These are phyloP conservation scores for Quercus agrifolia DNA, from an alignment of 306 rosid species.

Conservation along the genomic window DNA sequence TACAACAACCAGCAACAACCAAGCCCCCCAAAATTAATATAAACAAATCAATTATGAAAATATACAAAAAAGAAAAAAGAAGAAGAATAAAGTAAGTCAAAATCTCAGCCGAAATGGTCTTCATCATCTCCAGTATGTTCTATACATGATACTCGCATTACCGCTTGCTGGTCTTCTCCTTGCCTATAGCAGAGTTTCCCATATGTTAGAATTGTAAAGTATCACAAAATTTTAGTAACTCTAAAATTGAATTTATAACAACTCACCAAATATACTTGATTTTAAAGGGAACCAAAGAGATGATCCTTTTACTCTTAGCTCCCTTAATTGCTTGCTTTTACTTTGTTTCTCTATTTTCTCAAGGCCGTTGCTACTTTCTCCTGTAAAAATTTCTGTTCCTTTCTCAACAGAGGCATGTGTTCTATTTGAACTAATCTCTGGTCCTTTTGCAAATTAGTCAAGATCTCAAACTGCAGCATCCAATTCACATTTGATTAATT, in stretches of 20 bases:
- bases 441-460: too few relatives aligned
- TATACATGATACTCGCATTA: slow-evolving; percentile 33
- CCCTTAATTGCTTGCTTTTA: slow-evolving; percentile 56
- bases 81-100: slow-evolving; percentile 16
- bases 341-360: slow-evolving; percentile 41
- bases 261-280: slow-evolving; percentile 77
- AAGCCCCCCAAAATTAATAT: background rate
- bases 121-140: slow-evolving; percentile 19
- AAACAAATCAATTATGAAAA: background rate
- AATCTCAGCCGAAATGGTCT: slow-evolving; percentile 13
- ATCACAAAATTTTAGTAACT: background rate
- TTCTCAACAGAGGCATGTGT: slow-evolving; percentile 24
- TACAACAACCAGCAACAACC: too few relatives aligned
- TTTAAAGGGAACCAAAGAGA: slow-evolving; percentile 70
- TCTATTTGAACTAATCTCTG: too few relatives aligned
- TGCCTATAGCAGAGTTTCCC: slow-evolving; percentile 41
- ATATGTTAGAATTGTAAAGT: slow-evolving; percentile 26
- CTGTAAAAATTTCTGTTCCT: slow-evolving; percentile 47
- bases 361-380: slow-evolving; percentile 59
- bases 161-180: slow-evolving; percentile 63
- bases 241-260: slow-evolving; percentile 3
- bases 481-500: too few relatives aligned
- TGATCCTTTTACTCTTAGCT: slow-evolving; percentile 74
- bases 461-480: too few relatives aligned
- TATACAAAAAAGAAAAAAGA: background rate